A percentile compares a stretch with the other conserved stretches of the same genome.
Conservation (phyloP, 495 filamentous ascomycete species). For the Penicillium verhagenii region DNA sequence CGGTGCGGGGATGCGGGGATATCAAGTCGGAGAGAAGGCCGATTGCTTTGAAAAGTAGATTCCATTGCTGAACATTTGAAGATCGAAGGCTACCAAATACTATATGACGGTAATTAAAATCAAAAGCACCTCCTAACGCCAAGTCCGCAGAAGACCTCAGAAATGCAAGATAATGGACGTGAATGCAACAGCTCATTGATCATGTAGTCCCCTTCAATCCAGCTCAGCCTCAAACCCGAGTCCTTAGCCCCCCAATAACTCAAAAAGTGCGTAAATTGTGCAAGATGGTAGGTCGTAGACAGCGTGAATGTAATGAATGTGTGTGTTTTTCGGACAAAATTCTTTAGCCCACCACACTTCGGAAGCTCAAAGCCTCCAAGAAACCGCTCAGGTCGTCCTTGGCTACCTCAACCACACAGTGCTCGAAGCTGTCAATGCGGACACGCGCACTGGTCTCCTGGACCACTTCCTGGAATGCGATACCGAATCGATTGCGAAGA, state of each 20-base stretch:
- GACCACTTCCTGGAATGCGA: constrained; percentile 94
- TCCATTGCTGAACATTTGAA: constrained; percentile 6
- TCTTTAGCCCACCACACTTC: constrained; percentile 80
- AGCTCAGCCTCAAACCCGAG: constrained; percentile 13
- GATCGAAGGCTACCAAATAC: constrained; percentile 20
- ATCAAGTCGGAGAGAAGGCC: constrained; percentile 23
- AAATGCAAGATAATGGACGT: constrained; percentile 24
- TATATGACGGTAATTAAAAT: constrained; percentile 16
- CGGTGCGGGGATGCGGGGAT: constrained; percentile 20
- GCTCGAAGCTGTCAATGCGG: constrained; percentile 93
- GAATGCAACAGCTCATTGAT: constrained; percentile 21
- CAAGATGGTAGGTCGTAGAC: constrained; percentile 29
- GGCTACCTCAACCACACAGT: constrained; percentile 93
- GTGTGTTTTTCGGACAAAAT: neutral
- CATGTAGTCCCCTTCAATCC: constrained; percentile 15
- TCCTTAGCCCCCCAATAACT: constrained; percentile 15
- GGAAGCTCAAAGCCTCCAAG: constrained; percentile 87
- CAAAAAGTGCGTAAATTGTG: constrained; percentile 15
- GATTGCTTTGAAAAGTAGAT: constrained; percentile 10
- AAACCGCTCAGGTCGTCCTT: constrained; percentile 94
- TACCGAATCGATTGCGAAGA: constrained; percentile 84
- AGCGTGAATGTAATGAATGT: constrained; percentile 25
- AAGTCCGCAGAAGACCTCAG: constrained; percentile 17
- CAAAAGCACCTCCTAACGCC: constrained; percentile 20
- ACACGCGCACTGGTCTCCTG: constrained; percentile 87